Evolutionary conservation across 805 yeast species (phyloP).

Genomic region (Saccharomycopsis javanensis): DNA sequence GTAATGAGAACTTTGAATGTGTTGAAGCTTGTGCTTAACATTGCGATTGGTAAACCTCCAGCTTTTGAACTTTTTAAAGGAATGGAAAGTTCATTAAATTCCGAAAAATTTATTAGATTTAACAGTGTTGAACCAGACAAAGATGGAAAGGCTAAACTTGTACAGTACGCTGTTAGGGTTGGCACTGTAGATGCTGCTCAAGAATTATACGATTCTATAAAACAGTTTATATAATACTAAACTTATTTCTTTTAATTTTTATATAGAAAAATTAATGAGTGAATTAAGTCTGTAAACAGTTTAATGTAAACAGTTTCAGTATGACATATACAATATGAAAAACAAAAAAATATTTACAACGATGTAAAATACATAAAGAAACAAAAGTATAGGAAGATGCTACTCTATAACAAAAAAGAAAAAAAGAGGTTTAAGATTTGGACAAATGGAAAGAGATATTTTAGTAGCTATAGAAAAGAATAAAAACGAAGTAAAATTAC

Average conservation of each 20-base stretch:
- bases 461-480: not conserved
- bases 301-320: too few relatives aligned
- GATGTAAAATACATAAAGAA: too few relatives aligned
- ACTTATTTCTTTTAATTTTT: not conserved
- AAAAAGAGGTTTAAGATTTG: too few relatives aligned
- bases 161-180: conserved; percentile 75
- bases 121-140: conserved; percentile 42
- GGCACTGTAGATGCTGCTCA: conserved; percentile 52
- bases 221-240: conserved; percentile 18
- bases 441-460: too few relatives aligned
- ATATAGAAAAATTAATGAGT: not conserved
- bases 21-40: conserved; percentile 70
- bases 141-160: conserved; percentile 33
- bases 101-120: conserved; percentile 76
- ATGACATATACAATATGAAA: too few relatives aligned
- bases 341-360: too few relatives aligned
- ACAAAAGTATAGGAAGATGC: too few relatives aligned
- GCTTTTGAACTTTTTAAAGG: conserved; percentile 65
- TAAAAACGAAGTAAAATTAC: not conserved
- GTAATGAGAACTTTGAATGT: conserved; percentile 90
- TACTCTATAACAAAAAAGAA: too few relatives aligned
- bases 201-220: conserved; percentile 44
- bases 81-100: conserved; percentile 72
- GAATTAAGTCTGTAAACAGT: not conserved
- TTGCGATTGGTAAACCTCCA: conserved; percentile 41